Evolutionary conservation across 805 yeast genomes (phyloP), one percentile per base, ranked within the genome.

Genomic region (Saccharomycopsis synnaedendra): DNA sequence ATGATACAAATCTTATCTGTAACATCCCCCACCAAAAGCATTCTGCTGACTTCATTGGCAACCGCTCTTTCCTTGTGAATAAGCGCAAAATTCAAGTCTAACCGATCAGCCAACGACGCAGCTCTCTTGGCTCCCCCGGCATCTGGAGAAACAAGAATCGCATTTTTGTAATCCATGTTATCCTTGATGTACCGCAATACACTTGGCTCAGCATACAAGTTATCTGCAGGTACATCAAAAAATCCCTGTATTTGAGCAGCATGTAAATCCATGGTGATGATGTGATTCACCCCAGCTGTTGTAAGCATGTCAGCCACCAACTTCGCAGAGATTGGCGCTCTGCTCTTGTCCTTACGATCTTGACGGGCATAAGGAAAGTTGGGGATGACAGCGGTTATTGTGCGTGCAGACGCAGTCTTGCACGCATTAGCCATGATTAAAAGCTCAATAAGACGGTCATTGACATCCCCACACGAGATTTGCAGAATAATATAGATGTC

Each of bases 51-150:
- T 67, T 90, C 97, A 61, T 90, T 90, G 43, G 97, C 97, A 60
- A 83, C 78, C 43, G 86, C 90, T 61, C 98, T 78, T 69, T 90
- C 98, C 64, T 90, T 90, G 68, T 90, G 98, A 58, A 90, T 93
- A 62, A 90, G 76, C 0, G 98, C 97, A 67, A 90, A 90, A 62
- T 84, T 87, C 57, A 90, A 74, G 58, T 93, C 97, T 55, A 93
- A 71, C 58, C 84, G 78, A 60, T 90, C 97, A 9, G 97, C 97
- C 45, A 90, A 69, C 4, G 89, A 80, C 2, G 97, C 97, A 31
- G 89, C 98, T 56, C 98, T 76, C 65, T 90, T 90, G 47, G 97
- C 97, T 51, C 98, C 98, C 57, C 98, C 98, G 3, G 98, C 98
- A 68, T 90, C 98, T 3, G 98, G 98, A 4, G 96, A 87, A 8